Percentiles rank a stretch among this genome's conserved stretches.
Conservation (phyloP, 352 stramenopile genomes). For the Globisporangium yorkense region DNA sequence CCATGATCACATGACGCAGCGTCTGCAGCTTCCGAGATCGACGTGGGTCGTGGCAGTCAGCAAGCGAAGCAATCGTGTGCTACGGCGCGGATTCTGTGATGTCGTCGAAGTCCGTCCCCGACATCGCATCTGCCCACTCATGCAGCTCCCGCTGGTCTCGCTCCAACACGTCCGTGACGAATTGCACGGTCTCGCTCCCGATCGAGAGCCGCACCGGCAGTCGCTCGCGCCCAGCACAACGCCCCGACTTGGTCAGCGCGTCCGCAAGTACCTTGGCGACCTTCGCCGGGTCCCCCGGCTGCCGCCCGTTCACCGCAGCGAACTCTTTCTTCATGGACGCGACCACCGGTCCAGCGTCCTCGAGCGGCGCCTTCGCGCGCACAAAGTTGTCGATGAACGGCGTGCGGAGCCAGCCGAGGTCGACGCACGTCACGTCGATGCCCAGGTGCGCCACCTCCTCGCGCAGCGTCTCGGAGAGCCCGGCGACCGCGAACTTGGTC, state of each 20-base stretch:
- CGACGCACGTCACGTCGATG: conserved; percentile 34
- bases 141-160: conserved; percentile 3
- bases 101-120: conserved; percentile 4
- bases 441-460: conserved; percentile 25
- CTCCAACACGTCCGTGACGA: conserved; percentile 1
- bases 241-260: conserved; percentile 14
- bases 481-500: conserved; percentile 37
- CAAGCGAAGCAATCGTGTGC: too few relatives aligned
- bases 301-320: conserved; percentile 1
- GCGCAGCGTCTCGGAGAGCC: conserved; percentile 24
- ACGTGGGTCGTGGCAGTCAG: too few relatives aligned
- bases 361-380: too few relatives aligned
- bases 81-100: background rate
- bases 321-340: conserved; percentile 14
- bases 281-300: conserved; percentile 10
- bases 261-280: conserved; percentile 10
- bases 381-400: conserved; percentile 3
- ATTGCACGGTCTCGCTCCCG: background rate
- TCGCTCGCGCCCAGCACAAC: conserved; percentile 5
- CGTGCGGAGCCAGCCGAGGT: conserved; percentile 33
- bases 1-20: too few relatives aligned
- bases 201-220: conserved; percentile 8
- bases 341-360: too few relatives aligned
- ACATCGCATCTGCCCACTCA: conserved; percentile 1
- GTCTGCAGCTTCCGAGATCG: too few relatives aligned